Conservation (phyloP, 768 basidiomycete genomes). For the Tulasnella sp. region DNA sequence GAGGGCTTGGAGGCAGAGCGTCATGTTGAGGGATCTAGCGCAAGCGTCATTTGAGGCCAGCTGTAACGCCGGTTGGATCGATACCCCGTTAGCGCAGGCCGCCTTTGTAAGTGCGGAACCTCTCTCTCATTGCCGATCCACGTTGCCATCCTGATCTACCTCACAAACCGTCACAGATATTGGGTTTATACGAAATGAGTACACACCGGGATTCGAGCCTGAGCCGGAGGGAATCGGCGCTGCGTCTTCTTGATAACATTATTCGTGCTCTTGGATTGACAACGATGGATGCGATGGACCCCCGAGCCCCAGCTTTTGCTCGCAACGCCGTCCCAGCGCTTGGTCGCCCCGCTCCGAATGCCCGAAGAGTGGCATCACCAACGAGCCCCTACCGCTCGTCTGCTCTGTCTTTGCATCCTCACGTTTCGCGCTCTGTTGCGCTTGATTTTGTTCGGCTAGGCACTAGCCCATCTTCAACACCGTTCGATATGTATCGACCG, state of each 20-base stretch:
- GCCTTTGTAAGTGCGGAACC: constrained; percentile 3
- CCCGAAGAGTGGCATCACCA: neutral
- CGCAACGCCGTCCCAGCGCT: constrained; percentile 8
- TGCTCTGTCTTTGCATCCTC: no score
- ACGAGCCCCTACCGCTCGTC: neutral
- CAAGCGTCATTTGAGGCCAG: constrained; percentile 13
- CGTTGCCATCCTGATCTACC: neutral
- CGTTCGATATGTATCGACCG: neutral
- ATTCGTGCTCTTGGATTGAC: constrained; percentile 9
- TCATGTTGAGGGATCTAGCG: constrained; percentile 14
- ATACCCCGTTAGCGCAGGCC: constrained; percentile 13
- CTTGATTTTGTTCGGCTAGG: neutral
- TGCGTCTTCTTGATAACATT: constrained; percentile 8
- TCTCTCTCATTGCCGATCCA: neutral
- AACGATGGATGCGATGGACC: constrained; percentile 14
- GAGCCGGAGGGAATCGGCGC: neutral
- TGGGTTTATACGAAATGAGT: constrained; percentile 15
- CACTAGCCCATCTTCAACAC: neutral
- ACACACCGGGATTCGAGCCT: constrained; percentile 3
- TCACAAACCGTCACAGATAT: neutral
- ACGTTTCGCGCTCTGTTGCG: neutral
- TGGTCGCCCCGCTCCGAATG: neutral
- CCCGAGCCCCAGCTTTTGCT: constrained; percentile 7
- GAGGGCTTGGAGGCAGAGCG: neutral
- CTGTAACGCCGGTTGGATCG: constrained; percentile 16